Percentiles rank a stretch among this genome's conserved stretches.
phyloP scores from a whole-genome alignment of 2,329 filamentous ascomycete species.

The Fonsecaea erecta region DNA sequence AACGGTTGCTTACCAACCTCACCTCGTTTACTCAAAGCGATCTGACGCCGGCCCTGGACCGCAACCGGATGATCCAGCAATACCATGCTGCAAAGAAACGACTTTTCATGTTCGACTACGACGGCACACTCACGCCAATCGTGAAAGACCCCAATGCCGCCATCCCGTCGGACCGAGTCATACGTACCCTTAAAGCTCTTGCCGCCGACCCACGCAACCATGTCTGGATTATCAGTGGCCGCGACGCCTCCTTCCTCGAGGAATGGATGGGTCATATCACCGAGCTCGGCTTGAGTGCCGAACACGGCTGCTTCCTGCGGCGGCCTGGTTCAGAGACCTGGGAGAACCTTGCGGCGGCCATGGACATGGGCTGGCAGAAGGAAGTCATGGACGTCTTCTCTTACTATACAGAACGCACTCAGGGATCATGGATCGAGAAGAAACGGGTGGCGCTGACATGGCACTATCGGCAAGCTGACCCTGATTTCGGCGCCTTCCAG shows the following conservation, averaged over 20 bases:
- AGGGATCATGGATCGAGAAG: constrained; percentile 88
- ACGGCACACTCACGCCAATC: constrained; percentile 94
- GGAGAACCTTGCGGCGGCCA: constrained; percentile 84
- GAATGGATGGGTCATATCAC: constrained; percentile 91
- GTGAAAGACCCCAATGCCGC: constrained; percentile 89
- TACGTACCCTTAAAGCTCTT: constrained; percentile 77
- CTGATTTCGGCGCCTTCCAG: constrained; percentile 79
- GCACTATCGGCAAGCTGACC: constrained; percentile 93
- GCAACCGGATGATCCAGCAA: constrained; percentile 69
- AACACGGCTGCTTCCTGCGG: constrained; percentile 95
- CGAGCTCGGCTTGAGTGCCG: constrained; percentile 89
- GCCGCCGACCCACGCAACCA: constrained; percentile 79
- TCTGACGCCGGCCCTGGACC: constrained; percentile 81
- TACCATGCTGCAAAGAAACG: constrained; percentile 78
- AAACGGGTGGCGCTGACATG: constrained; percentile 95
- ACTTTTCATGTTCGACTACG: constrained; percentile 98
- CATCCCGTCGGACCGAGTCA: constrained; percentile 81
- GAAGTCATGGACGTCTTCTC: constrained; percentile 85
- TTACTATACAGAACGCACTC: constrained; percentile 83
- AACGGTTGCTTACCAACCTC: constrained; percentile 78
- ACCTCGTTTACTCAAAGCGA: constrained; percentile 74
- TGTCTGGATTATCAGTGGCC: constrained; percentile 98
- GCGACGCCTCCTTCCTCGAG: constrained; percentile 87
- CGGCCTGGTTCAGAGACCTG: constrained; percentile 76
- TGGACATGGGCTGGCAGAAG: constrained; percentile 90